Evolutionary conservation across 2,329 filamentous ascomycete species (phyloP).

Genomic region (Nigrospora sphaerica): DNA sequence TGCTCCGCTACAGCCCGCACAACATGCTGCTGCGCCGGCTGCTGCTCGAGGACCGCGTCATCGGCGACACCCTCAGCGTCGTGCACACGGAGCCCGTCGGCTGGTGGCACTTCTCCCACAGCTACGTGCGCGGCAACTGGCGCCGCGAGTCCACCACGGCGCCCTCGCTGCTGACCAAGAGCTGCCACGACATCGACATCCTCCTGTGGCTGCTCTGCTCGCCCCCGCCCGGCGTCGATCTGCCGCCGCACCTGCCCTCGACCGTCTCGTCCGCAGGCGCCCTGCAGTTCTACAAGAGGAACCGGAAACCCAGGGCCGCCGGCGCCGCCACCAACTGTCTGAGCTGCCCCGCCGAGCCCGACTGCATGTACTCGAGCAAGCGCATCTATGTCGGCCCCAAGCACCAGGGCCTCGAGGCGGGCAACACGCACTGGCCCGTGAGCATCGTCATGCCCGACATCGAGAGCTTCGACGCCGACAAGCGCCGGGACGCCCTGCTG

Average conservation of each 20-base stretch:
- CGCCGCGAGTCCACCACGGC: constrained; percentile 69
- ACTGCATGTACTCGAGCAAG: constrained; percentile 80
- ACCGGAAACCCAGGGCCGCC: constrained; percentile 68
- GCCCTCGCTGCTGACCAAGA: constrained; percentile 85
- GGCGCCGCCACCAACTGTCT: constrained; percentile 81
- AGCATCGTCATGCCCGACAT: constrained; percentile 89
- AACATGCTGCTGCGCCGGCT: constrained; percentile 79
- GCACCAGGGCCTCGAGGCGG: constrained; percentile 50
- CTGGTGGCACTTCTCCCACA: constrained; percentile 93
- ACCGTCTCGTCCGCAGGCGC: constrained; percentile 70
- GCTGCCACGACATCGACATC: constrained; percentile 92
- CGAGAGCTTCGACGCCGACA: constrained; percentile 59
- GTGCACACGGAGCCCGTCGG: constrained; percentile 93
- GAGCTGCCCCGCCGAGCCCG: constrained; percentile 64
- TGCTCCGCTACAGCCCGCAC: constrained; percentile 87
- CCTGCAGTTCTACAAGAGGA: constrained; percentile 69
- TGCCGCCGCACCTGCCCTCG: constrained; percentile 63
- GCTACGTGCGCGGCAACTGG: constrained; percentile 92
- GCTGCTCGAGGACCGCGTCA: constrained; percentile 63
- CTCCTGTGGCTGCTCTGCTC: constrained; percentile 86
- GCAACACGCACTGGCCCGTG: constrained; percentile 73
- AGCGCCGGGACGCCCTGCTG: constrained; percentile 29
- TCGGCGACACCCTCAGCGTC: constrained; percentile 79
- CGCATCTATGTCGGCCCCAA: constrained; percentile 71
- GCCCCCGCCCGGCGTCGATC: constrained; percentile 41